Base-by-base conservation (phyloP, 1,284 basidiomycete genomes). In the Inonotus hispidus region DNA sequence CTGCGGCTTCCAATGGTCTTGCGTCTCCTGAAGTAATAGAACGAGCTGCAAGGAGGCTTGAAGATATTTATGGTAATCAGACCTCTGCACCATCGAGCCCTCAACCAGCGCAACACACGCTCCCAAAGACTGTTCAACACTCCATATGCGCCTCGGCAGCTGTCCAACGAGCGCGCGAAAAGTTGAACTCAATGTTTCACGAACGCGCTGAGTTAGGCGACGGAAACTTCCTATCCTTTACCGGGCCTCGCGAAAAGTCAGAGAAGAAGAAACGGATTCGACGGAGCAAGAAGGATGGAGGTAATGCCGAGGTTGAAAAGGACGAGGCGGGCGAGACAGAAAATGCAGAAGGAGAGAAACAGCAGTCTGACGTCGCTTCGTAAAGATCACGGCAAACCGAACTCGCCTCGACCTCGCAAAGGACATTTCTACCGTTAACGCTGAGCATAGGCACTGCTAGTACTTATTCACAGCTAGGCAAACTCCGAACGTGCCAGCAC, bases 1-100 rank as follows among this genome's bases (percentile, higher is more conserved):
- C 79, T 21, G 72, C 60, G 2, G 45, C 39, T 23, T n/a, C 52
- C n/a, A 52, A 37, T 14, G 16, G 53, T 6, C 19, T 53, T 13
- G 53, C 38, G 19, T 23, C 38, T 11, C 21, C 50, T 2, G 52
- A 59, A 19, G 27, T 32, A 10, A 7, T 59, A 3, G 58, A 41
- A 19, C 58, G 58, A 23, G 58, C 54, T 19, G 39, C 29, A 11
- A n/a, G 11, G 13, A 41, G 58, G 25, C 47, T 59, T 25, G 41
- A 46, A 7, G 39, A 39, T 41, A 35, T 59, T 2, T 59, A 54
- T 16, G 41, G 56, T 13, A 35, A 8, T 43, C 41, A 41, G 7
- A 19, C 19, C 16, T 4, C 11, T 50, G n/a, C 27, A 5, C 19
- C 38, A 3, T 23, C 53, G 21, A 23, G 21, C 2, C 13, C 19